These are phyloP conservation scores for Stereum hirsutum DNA, from an alignment of 1,284 basidiomycete genomes.

Conservation along the genomic window DNA sequence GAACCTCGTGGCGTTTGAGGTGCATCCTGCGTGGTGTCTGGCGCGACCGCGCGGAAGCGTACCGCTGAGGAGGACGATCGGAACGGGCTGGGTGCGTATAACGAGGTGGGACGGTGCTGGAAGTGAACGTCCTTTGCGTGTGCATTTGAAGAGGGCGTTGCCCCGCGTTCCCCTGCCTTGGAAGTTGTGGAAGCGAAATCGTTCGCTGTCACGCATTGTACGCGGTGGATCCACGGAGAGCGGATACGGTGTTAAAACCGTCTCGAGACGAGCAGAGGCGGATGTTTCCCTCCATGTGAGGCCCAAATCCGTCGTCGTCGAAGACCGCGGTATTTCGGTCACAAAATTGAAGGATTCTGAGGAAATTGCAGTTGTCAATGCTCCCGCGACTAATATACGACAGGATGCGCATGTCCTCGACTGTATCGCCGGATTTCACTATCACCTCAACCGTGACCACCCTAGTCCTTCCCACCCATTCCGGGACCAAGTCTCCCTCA, in stretches of 20 bases:
- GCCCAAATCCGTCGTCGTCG: slow-evolving; percentile 25
- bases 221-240: too few species aligned
- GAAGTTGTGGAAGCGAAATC: slow-evolving; percentile 13
- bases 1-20: slow-evolving; percentile 36
- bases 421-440: slow-evolving; percentile 34
- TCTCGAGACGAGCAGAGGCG: slow-evolving; percentile 23
- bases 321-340: slow-evolving; percentile 31
- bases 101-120: slow-evolving; percentile 49
- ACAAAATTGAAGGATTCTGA: too few species aligned
- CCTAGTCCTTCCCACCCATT: slow-evolving; percentile 27
- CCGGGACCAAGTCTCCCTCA: slow-evolving; percentile 25
- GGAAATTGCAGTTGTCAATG: slow-evolving; percentile 23
- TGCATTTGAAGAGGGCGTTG: slow-evolving; percentile 30
- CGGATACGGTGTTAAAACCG: slow-evolving; percentile 27
- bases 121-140: slow-evolving; percentile 38
- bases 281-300: slow-evolving; percentile 31
- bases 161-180: slow-evolving; percentile 18
- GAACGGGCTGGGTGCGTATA: slow-evolving; percentile 45
- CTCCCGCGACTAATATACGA: slow-evolving; percentile 21
- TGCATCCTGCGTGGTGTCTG: slow-evolving; percentile 48
- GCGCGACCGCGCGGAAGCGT: slow-evolving; percentile 28
- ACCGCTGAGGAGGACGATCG: slow-evolving; percentile 21
- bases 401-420: slow-evolving; percentile 26
- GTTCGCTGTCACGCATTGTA: too few species aligned
- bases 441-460: slow-evolving; percentile 35